Percentiles rank a stretch among this genome's conserved stretches.
Conservation (phyloP, 352 stramenopile species). For the Ophiocytium majus region DNA sequence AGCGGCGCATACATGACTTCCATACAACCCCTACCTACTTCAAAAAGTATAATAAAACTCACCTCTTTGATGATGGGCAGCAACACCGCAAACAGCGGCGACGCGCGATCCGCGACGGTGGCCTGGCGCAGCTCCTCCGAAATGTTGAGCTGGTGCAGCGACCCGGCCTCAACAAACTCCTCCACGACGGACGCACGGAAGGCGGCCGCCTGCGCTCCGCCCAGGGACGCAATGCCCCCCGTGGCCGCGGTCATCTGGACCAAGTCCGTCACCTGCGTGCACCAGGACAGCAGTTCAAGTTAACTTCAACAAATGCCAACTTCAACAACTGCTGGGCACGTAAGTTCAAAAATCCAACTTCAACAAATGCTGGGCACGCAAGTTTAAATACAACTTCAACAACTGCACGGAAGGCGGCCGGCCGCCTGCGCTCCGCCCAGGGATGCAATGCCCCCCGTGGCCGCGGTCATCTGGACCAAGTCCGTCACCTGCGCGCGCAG, state of each 20-base stretch:
- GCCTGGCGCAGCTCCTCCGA: neutral
- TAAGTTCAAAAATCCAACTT: no score
- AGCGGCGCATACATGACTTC: neutral
- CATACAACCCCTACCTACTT: neutral
- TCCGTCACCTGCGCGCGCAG: no score
- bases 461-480: neutral
- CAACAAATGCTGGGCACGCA: no score
- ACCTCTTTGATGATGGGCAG: constrained; percentile 5
- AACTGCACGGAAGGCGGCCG: neutral
- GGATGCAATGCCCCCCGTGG: neutral
- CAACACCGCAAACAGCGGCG: neutral
- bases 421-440: no score
- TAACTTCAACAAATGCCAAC: no score
- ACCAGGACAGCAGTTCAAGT: no score
- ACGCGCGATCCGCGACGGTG: neutral
- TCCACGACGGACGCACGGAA: neutral
- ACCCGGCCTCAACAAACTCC: neutral
- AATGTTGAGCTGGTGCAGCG: constrained; percentile 21
- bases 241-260: neutral
- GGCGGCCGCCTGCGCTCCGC: neutral
- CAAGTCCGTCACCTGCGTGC: neutral
- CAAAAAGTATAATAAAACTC: no score
- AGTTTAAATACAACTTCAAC: neutral
- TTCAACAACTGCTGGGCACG: no score
- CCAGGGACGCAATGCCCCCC: neutral